Conservation (phyloP, 768 basidiomycete genomes). For the Xerocomellus dryophilus region DNA sequence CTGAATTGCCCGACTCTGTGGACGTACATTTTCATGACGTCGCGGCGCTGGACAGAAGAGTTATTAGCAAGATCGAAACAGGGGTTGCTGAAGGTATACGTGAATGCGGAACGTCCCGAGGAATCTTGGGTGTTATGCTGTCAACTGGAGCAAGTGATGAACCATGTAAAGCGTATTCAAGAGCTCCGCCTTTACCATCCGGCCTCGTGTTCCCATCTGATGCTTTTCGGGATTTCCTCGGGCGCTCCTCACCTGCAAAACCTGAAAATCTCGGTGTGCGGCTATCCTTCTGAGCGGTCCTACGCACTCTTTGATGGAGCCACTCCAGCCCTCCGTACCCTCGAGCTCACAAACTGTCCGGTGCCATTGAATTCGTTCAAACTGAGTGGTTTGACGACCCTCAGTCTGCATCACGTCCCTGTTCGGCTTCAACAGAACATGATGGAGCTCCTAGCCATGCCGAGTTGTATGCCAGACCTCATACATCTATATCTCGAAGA, state of each 20-base stretch:
- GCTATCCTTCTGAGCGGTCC: background rate
- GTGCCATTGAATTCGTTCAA: background rate
- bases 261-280: background rate
- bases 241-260: background rate
- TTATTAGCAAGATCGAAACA: constrained; percentile 44
- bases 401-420: constrained; percentile 31
- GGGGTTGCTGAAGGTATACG: constrained; percentile 22
- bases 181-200: background rate
- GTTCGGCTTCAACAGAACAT: constrained; percentile 22
- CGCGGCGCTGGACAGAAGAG: constrained; percentile 36
- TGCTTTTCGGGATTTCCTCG: background rate
- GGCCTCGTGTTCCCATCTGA: too few relatives aligned
- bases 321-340: background rate
- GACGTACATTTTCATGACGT: constrained; percentile 31
- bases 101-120: too few relatives aligned
- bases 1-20: constrained; percentile 41
- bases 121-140: too few relatives aligned
- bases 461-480: constrained; percentile 35
- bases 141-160: background rate
- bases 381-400: constrained; percentile 30
- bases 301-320: background rate
- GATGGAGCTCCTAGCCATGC: constrained; percentile 30
- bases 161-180: background rate
- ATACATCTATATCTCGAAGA: constrained; percentile 31
- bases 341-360: background rate